A percentile compares a stretch with the other conserved stretches of the same genome.
Evolutionary conservation across 192 early-diverging fungal genomes (phyloP).

Genomic region (Entomortierella chlamydospora): DNA sequence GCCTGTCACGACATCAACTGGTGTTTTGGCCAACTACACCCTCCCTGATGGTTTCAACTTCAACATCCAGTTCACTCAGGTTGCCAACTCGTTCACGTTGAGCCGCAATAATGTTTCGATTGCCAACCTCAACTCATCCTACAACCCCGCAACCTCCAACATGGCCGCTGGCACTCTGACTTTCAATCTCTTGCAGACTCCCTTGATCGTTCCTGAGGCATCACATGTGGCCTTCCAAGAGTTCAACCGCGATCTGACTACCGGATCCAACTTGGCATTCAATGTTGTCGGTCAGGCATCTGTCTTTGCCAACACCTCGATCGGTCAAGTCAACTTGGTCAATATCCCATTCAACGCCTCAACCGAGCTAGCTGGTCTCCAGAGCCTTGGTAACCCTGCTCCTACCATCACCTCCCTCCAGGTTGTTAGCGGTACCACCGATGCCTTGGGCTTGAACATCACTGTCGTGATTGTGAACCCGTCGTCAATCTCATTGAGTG

Average conservation of each 20-base stretch:
- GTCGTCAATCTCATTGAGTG: conserved; percentile 53
- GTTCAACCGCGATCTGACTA: conserved; percentile 57
- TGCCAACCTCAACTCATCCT: conserved; percentile 45
- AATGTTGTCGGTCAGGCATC: conserved; percentile 51
- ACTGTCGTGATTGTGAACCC: conserved; percentile 59
- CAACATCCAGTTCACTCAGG: conserved; percentile 46
- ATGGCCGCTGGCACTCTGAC: conserved; percentile 47
- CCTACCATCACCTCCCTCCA: conserved; percentile 58
- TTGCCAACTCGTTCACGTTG: conserved; percentile 45
- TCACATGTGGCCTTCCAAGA: conserved; percentile 53
- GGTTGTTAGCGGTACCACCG: conserved; percentile 53
- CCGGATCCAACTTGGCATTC: conserved; percentile 27
- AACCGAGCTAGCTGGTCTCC: conserved; percentile 58
- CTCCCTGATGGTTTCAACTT: conserved; percentile 66
- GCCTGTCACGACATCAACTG: conserved; percentile 51
- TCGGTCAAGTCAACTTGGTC: conserved; percentile 57
- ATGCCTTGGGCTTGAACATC: conserved; percentile 55
- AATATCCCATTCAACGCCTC: conserved; percentile 60
- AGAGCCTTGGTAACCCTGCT: conserved; percentile 55
- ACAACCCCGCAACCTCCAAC: conserved; percentile 46
- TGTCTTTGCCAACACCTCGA: conserved; percentile 56
- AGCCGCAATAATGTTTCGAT: conserved; percentile 36
- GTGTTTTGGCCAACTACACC: conserved; percentile 51
- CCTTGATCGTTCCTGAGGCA: conserved; percentile 45
- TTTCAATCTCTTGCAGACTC: conserved; percentile 48